A percentile compares a stretch with the other conserved stretches of the same genome.
These are phyloP conservation scores for Vararia minispora DNA, from an alignment of 768 basidiomycete species.

Conservation along the genomic window DNA sequence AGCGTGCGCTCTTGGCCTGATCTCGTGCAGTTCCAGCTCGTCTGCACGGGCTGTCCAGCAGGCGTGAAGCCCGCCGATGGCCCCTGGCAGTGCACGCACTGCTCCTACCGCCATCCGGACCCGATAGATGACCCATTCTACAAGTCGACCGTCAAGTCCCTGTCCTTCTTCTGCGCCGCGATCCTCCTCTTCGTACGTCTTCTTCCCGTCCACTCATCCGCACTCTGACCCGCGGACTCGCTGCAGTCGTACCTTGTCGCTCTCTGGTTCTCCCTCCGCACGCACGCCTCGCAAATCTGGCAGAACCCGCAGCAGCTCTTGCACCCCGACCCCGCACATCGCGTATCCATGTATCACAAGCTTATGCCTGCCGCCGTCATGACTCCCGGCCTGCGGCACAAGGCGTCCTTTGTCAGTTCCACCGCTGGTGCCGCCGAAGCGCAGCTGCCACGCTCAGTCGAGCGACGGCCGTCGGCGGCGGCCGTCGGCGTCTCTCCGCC, in stretches of 20 bases:
- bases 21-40: constrained; percentile 63
- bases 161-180: constrained; percentile 95
- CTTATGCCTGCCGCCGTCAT: constrained; percentile 27
- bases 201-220: constrained; percentile 1
- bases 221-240: constrained; percentile 3
- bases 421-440: constrained; percentile 20
- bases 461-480: too few relatives aligned
- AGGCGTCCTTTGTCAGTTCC: constrained; percentile 31
- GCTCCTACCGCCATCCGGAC: constrained; percentile 91
- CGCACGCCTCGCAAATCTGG: constrained; percentile 98
- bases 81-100: constrained; percentile 84
- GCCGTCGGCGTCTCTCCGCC: too few relatives aligned
- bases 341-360: constrained; percentile 58
- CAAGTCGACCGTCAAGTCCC: constrained; percentile 84
- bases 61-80: constrained; percentile 17
- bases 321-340: constrained; percentile 34
- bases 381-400: constrained; percentile 28
- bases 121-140: constrained; percentile 94
- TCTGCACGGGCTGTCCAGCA: constrained; percentile 72
- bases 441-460: too few relatives aligned
- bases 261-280: constrained; percentile 96
- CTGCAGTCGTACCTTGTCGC: constrained; percentile 89
- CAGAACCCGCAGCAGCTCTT: constrained; percentile 88
- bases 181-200: constrained; percentile 76
- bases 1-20: constrained; percentile 1